Evolutionary conservation across 495 filamentous ascomycete species (phyloP), one percentile per base, ranked within the genome.

Genomic region (Neurospora sp.): DNA sequence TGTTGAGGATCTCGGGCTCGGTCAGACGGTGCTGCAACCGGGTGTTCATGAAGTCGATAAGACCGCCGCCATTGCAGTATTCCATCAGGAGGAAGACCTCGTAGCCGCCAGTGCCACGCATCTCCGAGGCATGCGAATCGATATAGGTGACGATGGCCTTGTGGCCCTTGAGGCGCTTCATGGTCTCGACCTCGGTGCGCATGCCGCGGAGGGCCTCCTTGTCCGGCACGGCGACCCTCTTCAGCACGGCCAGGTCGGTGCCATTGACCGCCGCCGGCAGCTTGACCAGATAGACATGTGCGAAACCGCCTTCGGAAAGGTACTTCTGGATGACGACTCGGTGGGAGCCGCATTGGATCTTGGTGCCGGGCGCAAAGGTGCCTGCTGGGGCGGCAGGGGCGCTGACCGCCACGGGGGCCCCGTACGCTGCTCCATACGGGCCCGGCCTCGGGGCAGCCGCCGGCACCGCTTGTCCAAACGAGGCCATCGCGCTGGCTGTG

Each of bases 21-120:
- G 94, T 99, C 80, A 99, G 87, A 53, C 96, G 93, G 80, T 98
- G 93, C 82, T 98, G 96, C 74, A 99, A 83, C 40, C 96, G 89
- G 44, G 96, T 99, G 82, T 99, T 99, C 96, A 99, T 99, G 82
- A 98, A 99, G 83, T 99, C 96, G 80, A 99, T 99, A 77, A 99
- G 82, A 38, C 96, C 96, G 74, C 96, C 96, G 77, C 88, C 88
- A 74, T 89, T 87, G 78, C 88, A 90, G 82, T 91, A 98, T 81
- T 99, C 96, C 96, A 99, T 99, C 71, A 99, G 89, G 76, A 99
- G 80, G 83, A 99, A 99, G 59, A 99, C 96, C 82, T 99, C 96
- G 80, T 97, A 99, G 41, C 96, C 96, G 53, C 94, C 94, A n/a
- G 48, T 68, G 42, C 92, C 94, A 74, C 92, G 90, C 73, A 98